Evolutionary conservation across 2,329 filamentous ascomycete genomes (phyloP).

Genomic region (Botryotinia convoluta): DNA sequence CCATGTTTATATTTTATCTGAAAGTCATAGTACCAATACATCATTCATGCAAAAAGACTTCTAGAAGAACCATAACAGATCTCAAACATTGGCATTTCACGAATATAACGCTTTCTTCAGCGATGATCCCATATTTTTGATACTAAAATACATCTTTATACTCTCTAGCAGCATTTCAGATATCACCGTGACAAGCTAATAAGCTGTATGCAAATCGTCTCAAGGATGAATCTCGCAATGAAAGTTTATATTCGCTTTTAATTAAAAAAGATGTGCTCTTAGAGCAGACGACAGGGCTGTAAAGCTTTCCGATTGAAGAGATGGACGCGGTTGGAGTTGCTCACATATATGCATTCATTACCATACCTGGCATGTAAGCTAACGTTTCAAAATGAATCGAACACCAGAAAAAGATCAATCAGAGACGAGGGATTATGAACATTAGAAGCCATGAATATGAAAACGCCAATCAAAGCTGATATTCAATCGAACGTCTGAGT

Average conservation of each 20-base stretch:
- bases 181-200: background rate
- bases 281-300: background rate
- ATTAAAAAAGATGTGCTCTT: background rate
- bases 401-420: background rate
- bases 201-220: background rate
- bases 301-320: background rate
- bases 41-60: slow-evolving; percentile 6
- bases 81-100: slow-evolving; percentile 1
- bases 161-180: background rate
- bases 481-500: background rate
- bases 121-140: background rate
- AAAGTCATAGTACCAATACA: background rate
- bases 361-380: slow-evolving; percentile 1
- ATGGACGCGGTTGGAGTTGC: background rate
- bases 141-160: background rate
- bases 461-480: background rate
- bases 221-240: background rate
- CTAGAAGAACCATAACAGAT: background rate
- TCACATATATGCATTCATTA: background rate
- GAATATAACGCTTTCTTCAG: background rate
- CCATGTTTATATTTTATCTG: background rate
- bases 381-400: slow-evolving; percentile 13
- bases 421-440: background rate
- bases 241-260: background rate
- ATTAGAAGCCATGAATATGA: background rate